phyloP scores from a whole-genome alignment of 345 rosid species.

The Litchi chinensis region DNA sequence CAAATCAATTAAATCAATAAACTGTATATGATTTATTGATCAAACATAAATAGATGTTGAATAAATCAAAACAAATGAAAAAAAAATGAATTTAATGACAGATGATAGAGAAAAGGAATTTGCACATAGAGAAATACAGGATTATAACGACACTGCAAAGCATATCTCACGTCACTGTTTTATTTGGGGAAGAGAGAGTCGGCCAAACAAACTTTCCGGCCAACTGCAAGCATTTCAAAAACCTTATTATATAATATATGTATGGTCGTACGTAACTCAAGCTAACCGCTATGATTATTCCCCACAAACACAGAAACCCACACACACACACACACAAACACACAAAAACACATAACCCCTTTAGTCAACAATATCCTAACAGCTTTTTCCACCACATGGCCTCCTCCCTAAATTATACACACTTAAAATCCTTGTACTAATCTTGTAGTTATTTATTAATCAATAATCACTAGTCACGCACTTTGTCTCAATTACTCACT shows the following conservation, averaged over 20 bases:
- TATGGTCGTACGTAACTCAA: constrained; percentile 53
- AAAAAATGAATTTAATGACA: too few relatives aligned
- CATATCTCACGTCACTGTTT: constrained; percentile 41
- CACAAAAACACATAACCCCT: constrained; percentile 10
- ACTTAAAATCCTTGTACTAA: too few relatives aligned
- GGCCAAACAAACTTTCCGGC: constrained; percentile 75
- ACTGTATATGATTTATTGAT: too few relatives aligned
- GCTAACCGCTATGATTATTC: constrained; percentile 80
- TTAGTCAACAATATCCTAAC: constrained; percentile 84
- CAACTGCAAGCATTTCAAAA: constrained; percentile 33
- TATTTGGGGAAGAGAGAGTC: constrained; percentile 55
- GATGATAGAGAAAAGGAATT: too few relatives aligned
- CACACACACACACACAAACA: not conserved
- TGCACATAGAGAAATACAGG: not conserved
- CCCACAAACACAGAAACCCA: constrained; percentile 18
- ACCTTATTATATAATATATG: constrained; percentile 33
- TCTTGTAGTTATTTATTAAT: not conserved
- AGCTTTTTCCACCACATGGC: constrained; percentile 34
- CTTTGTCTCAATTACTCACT: constrained; percentile 17
- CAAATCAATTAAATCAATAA: too few relatives aligned
- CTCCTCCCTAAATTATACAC: constrained; percentile 18
- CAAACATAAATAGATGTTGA: too few relatives aligned
- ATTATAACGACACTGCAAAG: constrained; percentile 17
- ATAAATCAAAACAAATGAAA: too few relatives aligned
- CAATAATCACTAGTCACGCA: not conserved